Conservation (phyloP, 75 land plant species). For the Sequoia sempervirens region DNA sequence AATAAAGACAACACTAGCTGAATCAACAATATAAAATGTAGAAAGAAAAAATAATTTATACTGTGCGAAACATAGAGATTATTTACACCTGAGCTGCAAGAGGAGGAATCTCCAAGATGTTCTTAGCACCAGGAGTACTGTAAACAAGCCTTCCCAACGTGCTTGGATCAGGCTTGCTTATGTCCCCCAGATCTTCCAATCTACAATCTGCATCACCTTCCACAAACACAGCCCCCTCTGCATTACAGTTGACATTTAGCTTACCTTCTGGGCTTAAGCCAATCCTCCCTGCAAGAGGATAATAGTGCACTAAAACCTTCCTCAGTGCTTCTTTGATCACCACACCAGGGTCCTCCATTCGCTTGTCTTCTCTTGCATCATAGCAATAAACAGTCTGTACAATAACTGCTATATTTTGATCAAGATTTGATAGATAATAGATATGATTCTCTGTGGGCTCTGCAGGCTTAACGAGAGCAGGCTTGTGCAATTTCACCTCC, state of each 20-base stretch:
- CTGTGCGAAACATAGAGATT: background rate
- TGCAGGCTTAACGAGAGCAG: slow-evolving; percentile 51
- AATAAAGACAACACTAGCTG: background rate
- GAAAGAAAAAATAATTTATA: background rate
- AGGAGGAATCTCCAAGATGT: slow-evolving; percentile 74
- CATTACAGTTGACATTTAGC: slow-evolving; percentile 67
- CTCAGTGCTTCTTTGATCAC: slow-evolving; percentile 55
- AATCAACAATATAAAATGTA: background rate
- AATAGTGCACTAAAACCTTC: slow-evolving; percentile 65
- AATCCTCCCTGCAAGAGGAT: slow-evolving; percentile 81
- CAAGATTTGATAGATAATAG: slow-evolving; percentile 82
- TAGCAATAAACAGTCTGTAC: slow-evolving; percentile 71
- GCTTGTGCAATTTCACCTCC: slow-evolving; percentile 39
- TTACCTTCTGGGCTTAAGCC: slow-evolving; percentile 69
- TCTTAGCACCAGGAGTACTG: slow-evolving; percentile 65
- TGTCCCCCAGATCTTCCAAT: slow-evolving; percentile 72
- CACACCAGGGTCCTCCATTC: slow-evolving; percentile 40
- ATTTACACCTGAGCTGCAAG: slow-evolving; percentile 65
- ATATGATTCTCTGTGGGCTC: slow-evolving; percentile 48
- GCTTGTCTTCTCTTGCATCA: slow-evolving; percentile 31
- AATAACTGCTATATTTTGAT: slow-evolving; percentile 75
- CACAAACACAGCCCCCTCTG: slow-evolving; percentile 81
- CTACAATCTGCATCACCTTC: slow-evolving; percentile 65
- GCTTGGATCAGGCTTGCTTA: slow-evolving; percentile 63
- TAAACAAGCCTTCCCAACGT: slow-evolving; percentile 79